Evolutionary conservation across 768 basidiomycete genomes (phyloP).

Genomic region (Scleroderma citrinum): DNA sequence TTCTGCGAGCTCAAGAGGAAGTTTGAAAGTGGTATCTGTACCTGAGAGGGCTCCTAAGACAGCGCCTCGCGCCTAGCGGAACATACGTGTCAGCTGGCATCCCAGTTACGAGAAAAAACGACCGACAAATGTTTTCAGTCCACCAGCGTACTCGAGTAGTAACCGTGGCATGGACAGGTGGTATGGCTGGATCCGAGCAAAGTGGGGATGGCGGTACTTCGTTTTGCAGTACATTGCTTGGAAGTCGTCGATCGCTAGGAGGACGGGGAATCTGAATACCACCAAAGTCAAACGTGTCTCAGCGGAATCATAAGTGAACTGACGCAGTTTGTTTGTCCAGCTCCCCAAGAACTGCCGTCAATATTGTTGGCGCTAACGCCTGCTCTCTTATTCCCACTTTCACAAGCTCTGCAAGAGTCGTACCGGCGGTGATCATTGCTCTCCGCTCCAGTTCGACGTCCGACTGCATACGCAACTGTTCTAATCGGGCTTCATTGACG

Average conservation of each 20-base stretch:
- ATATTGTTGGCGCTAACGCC: conserved; percentile 44
- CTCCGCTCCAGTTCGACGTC: conserved; percentile 44
- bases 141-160: conserved; percentile 74
- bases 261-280: conserved; percentile 56
- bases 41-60: conserved; percentile 65
- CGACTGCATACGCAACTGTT: conserved; percentile 34
- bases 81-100: background rate
- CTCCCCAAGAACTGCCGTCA: conserved; percentile 54
- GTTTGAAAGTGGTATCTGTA: conserved; percentile 51
- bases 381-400: conserved; percentile 52
- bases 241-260: conserved; percentile 85
- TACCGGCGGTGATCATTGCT: conserved; percentile 41
- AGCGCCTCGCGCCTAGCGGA: conserved; percentile 55
- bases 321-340: conserved; percentile 62
- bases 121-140: conserved; percentile 61
- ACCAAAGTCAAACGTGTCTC: background rate
- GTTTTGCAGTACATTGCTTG: conserved; percentile 71
- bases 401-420: conserved; percentile 48
- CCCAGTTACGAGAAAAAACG: background rate
- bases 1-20: conserved; percentile 59
- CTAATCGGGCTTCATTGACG: conserved; percentile 48
- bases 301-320: background rate
- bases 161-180: conserved; percentile 76
- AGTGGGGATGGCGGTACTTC: conserved; percentile 69
- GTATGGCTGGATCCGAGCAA: conserved; percentile 60